phyloP scores from a whole-genome alignment of 2,329 filamentous ascomycete species.

The Fusarium citri region DNA sequence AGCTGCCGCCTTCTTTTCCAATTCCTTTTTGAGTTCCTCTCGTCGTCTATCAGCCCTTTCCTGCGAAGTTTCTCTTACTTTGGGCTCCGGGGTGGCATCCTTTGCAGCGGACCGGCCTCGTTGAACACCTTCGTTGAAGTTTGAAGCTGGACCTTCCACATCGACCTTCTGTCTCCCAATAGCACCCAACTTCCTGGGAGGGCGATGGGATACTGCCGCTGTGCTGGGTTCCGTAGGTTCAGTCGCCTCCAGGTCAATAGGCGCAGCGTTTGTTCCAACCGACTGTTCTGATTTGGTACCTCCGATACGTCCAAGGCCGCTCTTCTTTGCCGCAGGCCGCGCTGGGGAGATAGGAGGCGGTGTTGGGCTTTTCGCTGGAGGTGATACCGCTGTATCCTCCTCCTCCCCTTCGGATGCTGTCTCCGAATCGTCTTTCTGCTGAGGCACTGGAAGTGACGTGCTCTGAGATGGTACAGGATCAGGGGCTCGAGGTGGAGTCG shows the following conservation, averaged over 20 bases:
- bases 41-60: constrained; percentile 63
- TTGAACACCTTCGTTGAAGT: constrained; percentile 35
- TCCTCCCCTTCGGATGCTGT: constrained; percentile 60
- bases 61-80: constrained; percentile 56
- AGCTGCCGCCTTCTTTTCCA: constrained; percentile 61
- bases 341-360: constrained; percentile 42
- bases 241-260: constrained; percentile 13
- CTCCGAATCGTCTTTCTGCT: constrained; percentile 50
- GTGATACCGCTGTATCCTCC: constrained; percentile 45
- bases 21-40: constrained; percentile 62
- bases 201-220: constrained; percentile 14
- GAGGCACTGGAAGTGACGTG: neutral
- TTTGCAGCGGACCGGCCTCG: constrained; percentile 32
- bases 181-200: constrained; percentile 49
- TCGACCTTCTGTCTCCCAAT: constrained; percentile 50
- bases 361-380: constrained; percentile 27
- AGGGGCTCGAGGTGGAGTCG: constrained; percentile 43
- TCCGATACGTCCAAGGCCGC: constrained; percentile 58
- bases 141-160: constrained; percentile 5
- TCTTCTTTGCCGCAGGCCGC: constrained; percentile 45
- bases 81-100: constrained; percentile 46
- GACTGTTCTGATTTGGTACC: constrained; percentile 43
- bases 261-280: constrained; percentile 9
- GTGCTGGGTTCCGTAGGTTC: constrained; percentile 13
- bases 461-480: constrained; percentile 16